Base-by-base conservation (phyloP, 768 basidiomycete genomes). In the Phlebiopsis gigantea region DNA sequence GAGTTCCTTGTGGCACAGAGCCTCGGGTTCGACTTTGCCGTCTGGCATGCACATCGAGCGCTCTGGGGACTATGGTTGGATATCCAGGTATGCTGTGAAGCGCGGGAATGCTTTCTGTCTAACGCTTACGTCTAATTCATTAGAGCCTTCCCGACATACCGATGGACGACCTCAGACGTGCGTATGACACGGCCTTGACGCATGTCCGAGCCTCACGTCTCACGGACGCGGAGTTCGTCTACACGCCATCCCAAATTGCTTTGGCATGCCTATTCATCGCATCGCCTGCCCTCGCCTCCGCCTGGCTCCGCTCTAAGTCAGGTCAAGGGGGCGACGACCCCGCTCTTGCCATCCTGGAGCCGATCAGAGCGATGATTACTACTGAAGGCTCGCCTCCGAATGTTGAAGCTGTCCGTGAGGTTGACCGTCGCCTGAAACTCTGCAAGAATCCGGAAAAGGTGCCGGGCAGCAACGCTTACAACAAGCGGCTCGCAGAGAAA, bases 371-470 rank as follows among this genome's bases (percentile, higher is more conserved):
- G 10, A 66, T 88, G 63, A 84, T 91, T 28, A 69, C 71, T 5
- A 67, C 72, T 5, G 70, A 80, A 19, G 84, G 86, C 15, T 76
- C 77, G 19, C 78, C 80, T 24, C 84, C 93, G n/a, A 79, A 90
- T 57, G 77, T 96, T 12, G 93, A 93, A 57, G 76, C 80, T 28
- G 93, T 98, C 14, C 87, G 90, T 14, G 88, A 90, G 65, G 87
- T 98, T 6, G 97, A 99, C 69, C 81, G 87, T 66, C 78, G 93
- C 45, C 74, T 99, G 46, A 87, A 83, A 65, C 66, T 88, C 34
- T 98, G 96, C 76, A 91, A 93, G 68, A 98, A 99, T 65, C 97
- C 97, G 4, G 94, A 96, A 71, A 97, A 95, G 70, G 86, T 96
- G 5, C 83, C 85, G 12, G 94, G 93, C n/a, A 96, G 85, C 60